Evolutionary conservation across 2,329 filamentous ascomycete species (phyloP).

Genomic region (Aspergillus hortae): DNA sequence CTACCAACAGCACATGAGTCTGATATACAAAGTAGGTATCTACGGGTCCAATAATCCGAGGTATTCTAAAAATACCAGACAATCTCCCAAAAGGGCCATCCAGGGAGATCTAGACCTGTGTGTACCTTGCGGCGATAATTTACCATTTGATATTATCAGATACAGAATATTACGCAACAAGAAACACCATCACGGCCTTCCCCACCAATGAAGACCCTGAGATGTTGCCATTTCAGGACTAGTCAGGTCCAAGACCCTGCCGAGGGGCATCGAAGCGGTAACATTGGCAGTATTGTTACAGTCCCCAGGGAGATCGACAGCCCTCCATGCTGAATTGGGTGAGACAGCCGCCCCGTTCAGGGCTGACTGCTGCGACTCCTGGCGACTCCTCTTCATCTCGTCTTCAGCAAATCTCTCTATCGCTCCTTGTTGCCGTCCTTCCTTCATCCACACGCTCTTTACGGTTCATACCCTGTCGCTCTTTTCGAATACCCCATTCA

Average conservation of each 20-base stretch:
- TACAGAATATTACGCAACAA: too few species aligned
- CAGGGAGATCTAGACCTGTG: too few species aligned
- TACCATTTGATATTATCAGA: too few species aligned
- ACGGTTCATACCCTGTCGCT: not conserved
- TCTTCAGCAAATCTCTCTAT: not conserved
- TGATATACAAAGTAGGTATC: too few species aligned
- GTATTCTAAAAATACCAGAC: too few species aligned
- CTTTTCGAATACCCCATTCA: not conserved
- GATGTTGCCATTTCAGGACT: too few species aligned
- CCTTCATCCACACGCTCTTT: not conserved
- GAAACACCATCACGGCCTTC: too few species aligned
- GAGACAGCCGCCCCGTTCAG: conserved; percentile 2
- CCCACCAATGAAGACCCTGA: too few species aligned
- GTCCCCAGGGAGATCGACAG: conserved; percentile 4
- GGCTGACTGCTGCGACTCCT: not conserved
- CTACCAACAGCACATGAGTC: too few species aligned
- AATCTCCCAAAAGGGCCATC: too few species aligned
- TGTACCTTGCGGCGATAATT: too few species aligned
- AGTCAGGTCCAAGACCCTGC: not conserved
- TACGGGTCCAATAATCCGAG: too few species aligned
- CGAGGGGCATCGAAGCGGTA: not conserved
- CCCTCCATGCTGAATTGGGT: conserved; percentile 4
- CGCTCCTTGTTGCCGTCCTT: not conserved
- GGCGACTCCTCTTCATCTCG: conserved; percentile 10
- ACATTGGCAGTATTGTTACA: not conserved